Conservation (phyloP, 1,284 basidiomycete genomes). For the Hymenochaete sp. region DNA sequence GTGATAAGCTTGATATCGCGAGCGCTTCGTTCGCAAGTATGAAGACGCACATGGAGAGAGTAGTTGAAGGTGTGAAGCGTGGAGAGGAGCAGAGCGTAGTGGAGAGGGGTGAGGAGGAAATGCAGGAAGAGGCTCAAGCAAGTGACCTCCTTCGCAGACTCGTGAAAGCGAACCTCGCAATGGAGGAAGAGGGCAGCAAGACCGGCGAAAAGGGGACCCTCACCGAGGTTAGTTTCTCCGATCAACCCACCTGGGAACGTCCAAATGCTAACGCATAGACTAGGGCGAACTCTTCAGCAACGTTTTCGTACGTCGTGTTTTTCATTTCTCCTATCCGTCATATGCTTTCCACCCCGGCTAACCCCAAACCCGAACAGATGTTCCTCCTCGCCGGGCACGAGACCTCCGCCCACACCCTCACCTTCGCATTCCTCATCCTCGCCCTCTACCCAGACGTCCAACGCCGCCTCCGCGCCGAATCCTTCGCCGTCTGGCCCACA, state of each 20-base stretch:
- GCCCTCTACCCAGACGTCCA: constrained; percentile 30
- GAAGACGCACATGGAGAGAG: constrained; percentile 8
- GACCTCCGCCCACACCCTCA: constrained; percentile 30
- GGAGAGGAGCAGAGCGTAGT: too few species aligned
- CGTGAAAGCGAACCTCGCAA: constrained; percentile 11
- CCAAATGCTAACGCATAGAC: too few species aligned
- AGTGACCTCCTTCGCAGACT: constrained; percentile 8
- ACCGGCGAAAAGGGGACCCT: constrained; percentile 1
- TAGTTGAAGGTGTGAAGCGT: constrained; percentile 5
- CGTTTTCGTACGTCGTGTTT: constrained; percentile 12
- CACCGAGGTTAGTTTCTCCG: too few species aligned
- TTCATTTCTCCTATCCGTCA: too few species aligned
- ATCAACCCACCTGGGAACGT: too few species aligned
- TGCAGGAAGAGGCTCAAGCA: background rate
- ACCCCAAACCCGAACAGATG: too few species aligned
- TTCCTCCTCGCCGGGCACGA: constrained; percentile 18
- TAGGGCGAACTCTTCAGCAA: constrained; percentile 15
- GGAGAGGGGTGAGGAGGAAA: too few species aligned
- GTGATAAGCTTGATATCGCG: constrained; percentile 5
- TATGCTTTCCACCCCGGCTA: too few species aligned
- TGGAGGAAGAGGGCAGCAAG: background rate
- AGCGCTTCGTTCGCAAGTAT: constrained; percentile 6
- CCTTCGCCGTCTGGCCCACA: constrained; percentile 21
- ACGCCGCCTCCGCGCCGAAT: constrained; percentile 27
- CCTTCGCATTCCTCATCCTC: constrained; percentile 28